These are phyloP conservation scores for Uronychia binucleata DNA, from an alignment of 73 alveolate species.

Conservation along the genomic window DNA sequence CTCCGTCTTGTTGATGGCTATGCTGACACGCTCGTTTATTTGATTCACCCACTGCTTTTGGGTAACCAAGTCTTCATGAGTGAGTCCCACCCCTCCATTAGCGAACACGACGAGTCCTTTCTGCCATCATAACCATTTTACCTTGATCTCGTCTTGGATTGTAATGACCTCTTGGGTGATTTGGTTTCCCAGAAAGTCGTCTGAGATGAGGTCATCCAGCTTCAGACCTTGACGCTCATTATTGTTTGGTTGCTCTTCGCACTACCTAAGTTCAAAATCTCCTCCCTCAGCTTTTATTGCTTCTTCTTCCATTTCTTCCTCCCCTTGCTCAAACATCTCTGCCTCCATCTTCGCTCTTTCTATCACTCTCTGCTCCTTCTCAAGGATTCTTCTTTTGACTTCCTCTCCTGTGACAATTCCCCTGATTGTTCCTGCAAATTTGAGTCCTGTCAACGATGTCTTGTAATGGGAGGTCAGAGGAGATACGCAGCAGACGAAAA, in stretches of 20 bases:
- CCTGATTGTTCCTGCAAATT: background rate
- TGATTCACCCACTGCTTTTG: background rate
- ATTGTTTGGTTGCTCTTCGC: background rate
- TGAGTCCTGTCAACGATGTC: background rate
- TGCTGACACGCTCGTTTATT: background rate
- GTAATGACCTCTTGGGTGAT: background rate
- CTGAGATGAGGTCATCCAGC: background rate
- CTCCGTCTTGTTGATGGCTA: background rate
- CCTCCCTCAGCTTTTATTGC: background rate
- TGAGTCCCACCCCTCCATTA: background rate
- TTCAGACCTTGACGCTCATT: background rate
- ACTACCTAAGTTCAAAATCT: background rate
- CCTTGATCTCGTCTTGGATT: background rate
- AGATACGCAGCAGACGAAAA: background rate
- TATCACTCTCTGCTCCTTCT: background rate
- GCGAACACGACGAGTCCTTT: background rate
- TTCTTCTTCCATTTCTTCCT: background rate
- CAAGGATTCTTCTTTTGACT: background rate
- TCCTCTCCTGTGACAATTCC: background rate
- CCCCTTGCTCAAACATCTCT: background rate
- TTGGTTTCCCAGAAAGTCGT: background rate
- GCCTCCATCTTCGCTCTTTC: background rate
- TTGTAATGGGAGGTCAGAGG: background rate
- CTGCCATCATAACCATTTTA: no score
- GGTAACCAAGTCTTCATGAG: background rate